Conservation (phyloP, 495 filamentous ascomycete genomes). For the Penicillium egyptiacum region DNA sequence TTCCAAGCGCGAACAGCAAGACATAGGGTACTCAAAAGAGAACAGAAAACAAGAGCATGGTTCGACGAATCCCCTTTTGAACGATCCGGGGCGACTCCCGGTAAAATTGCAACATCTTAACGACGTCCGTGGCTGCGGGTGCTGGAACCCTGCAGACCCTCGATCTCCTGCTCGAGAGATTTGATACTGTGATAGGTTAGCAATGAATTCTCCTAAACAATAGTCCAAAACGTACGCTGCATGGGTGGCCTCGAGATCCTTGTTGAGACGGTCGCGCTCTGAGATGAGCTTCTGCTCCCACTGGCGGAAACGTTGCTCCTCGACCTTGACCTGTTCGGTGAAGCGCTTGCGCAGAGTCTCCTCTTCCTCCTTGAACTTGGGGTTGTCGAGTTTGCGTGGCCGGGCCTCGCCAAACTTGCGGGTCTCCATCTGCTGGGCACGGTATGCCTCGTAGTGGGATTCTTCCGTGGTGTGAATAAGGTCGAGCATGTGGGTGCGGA, state of each 20-base stretch:
- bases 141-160: constrained; percentile 87
- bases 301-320: constrained; percentile 96
- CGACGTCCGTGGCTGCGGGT: constrained; percentile 95
- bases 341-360: constrained; percentile 97
- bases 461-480: constrained; percentile 99
- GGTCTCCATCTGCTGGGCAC: constrained; percentile 99
- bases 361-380: constrained; percentile 99
- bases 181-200: constrained; percentile 69
- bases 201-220: constrained; percentile 4
- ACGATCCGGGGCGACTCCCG: constrained; percentile 26
- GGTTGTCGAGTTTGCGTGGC: constrained; percentile 97
- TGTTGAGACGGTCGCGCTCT: constrained; percentile 97
- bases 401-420: constrained; percentile 98
- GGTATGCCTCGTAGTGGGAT: constrained; percentile 98
- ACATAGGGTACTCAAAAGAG: constrained; percentile 44
- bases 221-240: constrained; percentile 63
- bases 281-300: constrained; percentile 99
- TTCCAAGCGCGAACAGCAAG: constrained; percentile 31
- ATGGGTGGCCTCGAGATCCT: constrained; percentile 96
- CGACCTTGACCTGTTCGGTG: constrained; percentile 99
- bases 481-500: constrained; percentile 99
- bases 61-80: constrained; percentile 38
- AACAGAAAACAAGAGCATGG: constrained; percentile 39
- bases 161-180: constrained; percentile 87
- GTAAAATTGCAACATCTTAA: constrained; percentile 48